phyloP scores from a whole-genome alignment of 768 basidiomycete genomes.

The Lentinula raphanica region DNA sequence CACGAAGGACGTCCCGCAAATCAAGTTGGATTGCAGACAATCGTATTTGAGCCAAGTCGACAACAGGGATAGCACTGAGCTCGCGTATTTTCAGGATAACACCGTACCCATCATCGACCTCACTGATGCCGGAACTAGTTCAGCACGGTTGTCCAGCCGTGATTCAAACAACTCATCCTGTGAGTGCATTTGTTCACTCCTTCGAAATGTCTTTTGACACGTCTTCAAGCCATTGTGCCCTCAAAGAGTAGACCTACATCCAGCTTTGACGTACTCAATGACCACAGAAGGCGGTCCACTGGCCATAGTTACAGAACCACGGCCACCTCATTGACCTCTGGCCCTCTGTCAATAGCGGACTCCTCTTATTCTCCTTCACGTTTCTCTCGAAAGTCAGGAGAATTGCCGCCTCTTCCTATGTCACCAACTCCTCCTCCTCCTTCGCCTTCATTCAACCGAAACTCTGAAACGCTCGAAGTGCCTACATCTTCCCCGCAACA shows the following conservation, averaged over 20 bases:
- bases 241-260: background rate
- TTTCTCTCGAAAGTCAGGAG: slow-evolving; percentile 20
- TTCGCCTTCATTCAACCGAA: slow-evolving; percentile 10
- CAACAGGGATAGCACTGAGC: slow-evolving; percentile 11
- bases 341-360: background rate
- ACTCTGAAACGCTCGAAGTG: slow-evolving; percentile 16
- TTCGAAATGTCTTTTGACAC: background rate
- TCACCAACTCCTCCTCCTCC: slow-evolving; percentile 19
- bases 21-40: slow-evolving; percentile 14
- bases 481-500: slow-evolving; percentile 11
- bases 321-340: slow-evolving; percentile 1
- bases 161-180: background rate
- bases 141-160: background rate
- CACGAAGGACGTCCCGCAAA: slow-evolving; percentile 24
- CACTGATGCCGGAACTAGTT: background rate
- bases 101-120: slow-evolving; percentile 6
- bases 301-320: slow-evolving; percentile 1
- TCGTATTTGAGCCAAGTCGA: slow-evolving; percentile 13
- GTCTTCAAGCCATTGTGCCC: background rate
- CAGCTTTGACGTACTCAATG: background rate
- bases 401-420: slow-evolving; percentile 11
- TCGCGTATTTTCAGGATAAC: slow-evolving; percentile 3
- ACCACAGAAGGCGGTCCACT: slow-evolving; percentile 6
- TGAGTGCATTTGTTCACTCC: background rate
- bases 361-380: slow-evolving; percentile 8